Conservation (phyloP, 306 rosid species). For the Clitoria ternatea region DNA sequence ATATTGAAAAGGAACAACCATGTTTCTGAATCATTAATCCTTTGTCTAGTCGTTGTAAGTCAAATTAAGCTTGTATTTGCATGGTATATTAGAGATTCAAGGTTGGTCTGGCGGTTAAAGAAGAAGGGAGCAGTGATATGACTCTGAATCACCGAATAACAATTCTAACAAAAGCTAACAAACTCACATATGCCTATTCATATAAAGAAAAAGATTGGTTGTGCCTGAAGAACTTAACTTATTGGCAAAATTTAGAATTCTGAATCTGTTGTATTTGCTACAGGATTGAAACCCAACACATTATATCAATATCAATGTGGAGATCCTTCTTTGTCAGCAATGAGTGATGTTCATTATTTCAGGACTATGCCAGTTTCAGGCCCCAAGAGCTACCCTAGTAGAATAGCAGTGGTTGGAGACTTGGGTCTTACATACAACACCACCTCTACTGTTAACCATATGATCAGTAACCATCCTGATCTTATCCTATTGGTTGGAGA, state of each 20-base stretch:
- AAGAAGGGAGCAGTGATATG: too few species aligned
- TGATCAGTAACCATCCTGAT: conserved; percentile 68
- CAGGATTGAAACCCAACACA: conserved; percentile 66
- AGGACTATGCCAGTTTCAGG: conserved; percentile 81
- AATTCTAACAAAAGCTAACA: too few species aligned
- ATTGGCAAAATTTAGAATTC: not conserved
- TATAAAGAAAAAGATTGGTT: too few species aligned
- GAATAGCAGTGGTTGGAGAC: conserved; percentile 86
- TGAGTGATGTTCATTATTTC: conserved; percentile 65
- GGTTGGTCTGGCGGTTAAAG: too few species aligned
- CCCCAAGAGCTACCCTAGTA: conserved; percentile 71
- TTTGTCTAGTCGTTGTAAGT: not conserved
- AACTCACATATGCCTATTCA: too few species aligned
- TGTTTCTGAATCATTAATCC: not conserved
- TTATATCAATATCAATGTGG: conserved; percentile 84
- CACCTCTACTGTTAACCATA: conserved; percentile 70
- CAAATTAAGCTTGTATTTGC: not conserved
- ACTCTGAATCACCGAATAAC: too few species aligned
- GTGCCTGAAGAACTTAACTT: not conserved
- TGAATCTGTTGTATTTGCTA: conserved; percentile 14
- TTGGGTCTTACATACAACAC: conserved; percentile 85
- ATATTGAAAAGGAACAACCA: not conserved
- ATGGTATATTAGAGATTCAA: too few species aligned
- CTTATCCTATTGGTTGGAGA: conserved; percentile 78
- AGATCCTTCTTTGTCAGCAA: conserved; percentile 62